phyloP scores from a whole-genome alignment of 1,139 yeast genomes.

The Lodderomyces beijingensis region DNA sequence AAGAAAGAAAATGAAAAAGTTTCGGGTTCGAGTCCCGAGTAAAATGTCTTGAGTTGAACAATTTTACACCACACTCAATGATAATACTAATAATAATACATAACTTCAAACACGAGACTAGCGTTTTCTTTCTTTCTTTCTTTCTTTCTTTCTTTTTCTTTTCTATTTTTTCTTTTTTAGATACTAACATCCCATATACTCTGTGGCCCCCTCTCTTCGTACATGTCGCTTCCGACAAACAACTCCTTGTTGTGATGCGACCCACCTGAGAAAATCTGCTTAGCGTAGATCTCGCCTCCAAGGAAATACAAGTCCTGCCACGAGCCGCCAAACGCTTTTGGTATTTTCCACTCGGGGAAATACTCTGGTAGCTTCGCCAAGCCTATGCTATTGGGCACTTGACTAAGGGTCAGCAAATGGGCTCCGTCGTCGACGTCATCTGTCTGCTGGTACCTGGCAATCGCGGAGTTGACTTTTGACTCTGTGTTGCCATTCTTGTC shows the following conservation, averaged over 20 bases:
- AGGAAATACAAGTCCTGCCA: constrained; percentile 71
- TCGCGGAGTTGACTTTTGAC: constrained; percentile 32
- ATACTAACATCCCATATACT: constrained; percentile 51
- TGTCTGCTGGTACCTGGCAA: constrained; percentile 42
- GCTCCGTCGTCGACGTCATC: constrained; percentile 35
- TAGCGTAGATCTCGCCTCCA: constrained; percentile 86
- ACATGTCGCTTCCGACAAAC: constrained; percentile 67
- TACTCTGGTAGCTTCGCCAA: constrained; percentile 79
- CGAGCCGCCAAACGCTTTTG: constrained; percentile 51
- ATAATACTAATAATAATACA: no score
- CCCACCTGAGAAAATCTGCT: constrained; percentile 69
- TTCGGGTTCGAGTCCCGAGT: no score
- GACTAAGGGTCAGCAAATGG: constrained; percentile 31
- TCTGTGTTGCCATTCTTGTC: constrained; percentile 16
- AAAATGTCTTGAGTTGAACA: no score
- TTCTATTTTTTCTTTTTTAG: constrained; percentile 4
- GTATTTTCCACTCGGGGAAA: constrained; percentile 92
- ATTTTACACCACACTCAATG: no score
- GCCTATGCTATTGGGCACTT: constrained; percentile 74
- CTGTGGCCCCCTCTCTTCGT: constrained; percentile 77
- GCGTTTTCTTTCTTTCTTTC: neutral
- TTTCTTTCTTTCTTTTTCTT: constrained; percentile 1
- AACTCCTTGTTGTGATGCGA: constrained; percentile 59
- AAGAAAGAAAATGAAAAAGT: no score
- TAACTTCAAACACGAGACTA: no score